phyloP scores from a whole-genome alignment of 345 rosid species.

The Syzygium aromaticum region DNA sequence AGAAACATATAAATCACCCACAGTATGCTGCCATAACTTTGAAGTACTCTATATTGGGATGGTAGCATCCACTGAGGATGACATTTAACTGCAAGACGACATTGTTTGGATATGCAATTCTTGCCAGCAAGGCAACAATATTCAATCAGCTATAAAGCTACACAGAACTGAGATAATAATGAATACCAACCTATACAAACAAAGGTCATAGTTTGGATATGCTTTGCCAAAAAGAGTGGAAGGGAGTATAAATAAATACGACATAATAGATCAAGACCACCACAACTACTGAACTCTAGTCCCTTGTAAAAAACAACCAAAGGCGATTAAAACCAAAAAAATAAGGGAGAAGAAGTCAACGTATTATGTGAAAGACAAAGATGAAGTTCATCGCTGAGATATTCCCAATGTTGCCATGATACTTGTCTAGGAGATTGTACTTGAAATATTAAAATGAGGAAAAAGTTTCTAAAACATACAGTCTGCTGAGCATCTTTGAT shows the following conservation, averaged over 20 bases:
- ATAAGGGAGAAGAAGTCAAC: not conserved
- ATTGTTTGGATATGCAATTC: not conserved
- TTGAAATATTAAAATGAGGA: not conserved
- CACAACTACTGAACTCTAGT: not conserved
- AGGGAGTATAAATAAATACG: not conserved
- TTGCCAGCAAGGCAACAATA: not conserved
- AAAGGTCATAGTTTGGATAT: not conserved
- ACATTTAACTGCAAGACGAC: not conserved
- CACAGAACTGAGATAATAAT: not conserved
- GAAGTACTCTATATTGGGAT: not conserved
- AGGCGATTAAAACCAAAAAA: not conserved
- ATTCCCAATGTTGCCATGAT: not conserved
- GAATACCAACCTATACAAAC: not conserved
- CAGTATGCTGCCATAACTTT: not conserved
- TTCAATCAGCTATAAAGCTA: not conserved
- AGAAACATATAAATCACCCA: not conserved
- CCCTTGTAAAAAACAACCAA: not conserved
- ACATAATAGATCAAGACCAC: not conserved
- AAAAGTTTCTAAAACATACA: slow-evolving; percentile 30
- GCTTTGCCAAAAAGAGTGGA: not conserved
- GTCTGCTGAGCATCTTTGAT: slow-evolving; percentile 98
- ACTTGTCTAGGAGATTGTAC: not conserved
- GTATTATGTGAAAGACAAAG: not conserved
- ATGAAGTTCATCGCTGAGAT: not conserved
- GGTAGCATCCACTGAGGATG: not conserved